A percentile compares a stretch with the other conserved stretches of the same genome.
These are phyloP conservation scores for Scedosporium boydii DNA, from an alignment of 2,329 filamentous ascomycete genomes.

Conservation along the genomic window DNA sequence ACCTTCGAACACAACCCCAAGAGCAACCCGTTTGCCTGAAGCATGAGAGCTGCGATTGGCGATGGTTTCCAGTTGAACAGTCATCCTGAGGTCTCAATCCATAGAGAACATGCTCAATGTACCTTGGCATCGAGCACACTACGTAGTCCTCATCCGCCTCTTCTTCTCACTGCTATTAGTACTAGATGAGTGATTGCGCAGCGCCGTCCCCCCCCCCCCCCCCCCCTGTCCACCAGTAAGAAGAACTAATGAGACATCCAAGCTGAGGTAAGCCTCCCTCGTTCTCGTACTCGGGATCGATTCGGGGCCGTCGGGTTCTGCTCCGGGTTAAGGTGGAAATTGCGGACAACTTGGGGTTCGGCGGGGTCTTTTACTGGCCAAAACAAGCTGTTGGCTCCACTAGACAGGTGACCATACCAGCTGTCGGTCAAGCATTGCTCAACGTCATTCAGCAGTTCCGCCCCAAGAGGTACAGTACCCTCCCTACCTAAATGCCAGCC, in stretches of 20 bases:
- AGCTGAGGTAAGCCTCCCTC: background rate
- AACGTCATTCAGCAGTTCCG: background rate
- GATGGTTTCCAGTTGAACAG: too few relatives aligned
- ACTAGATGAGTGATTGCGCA: too few relatives aligned
- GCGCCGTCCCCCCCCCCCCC: too few relatives aligned
- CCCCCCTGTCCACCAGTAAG: too few relatives aligned
- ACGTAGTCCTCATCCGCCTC: too few relatives aligned
- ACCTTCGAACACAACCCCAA: too few relatives aligned
- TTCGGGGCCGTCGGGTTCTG: background rate
- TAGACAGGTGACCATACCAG: background rate
- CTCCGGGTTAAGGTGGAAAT: background rate
- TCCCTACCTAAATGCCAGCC: background rate
- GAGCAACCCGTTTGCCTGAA: too few relatives aligned
- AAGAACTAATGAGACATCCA: background rate
- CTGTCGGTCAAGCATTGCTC: background rate
- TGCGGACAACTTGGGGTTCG: background rate
- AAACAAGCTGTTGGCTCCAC: background rate
- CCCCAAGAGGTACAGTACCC: background rate
- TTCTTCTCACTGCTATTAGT: too few relatives aligned
- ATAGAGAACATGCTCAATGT: too few relatives aligned
- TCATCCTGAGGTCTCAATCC: too few relatives aligned
- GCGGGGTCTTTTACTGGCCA: background rate
- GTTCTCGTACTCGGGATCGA: background rate
- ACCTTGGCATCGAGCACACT: too few relatives aligned
- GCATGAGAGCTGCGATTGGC: too few relatives aligned